Evolutionary conservation across 768 basidiomycete genomes (phyloP).

Genomic region (Gloeopeniophorella convolvens): DNA sequence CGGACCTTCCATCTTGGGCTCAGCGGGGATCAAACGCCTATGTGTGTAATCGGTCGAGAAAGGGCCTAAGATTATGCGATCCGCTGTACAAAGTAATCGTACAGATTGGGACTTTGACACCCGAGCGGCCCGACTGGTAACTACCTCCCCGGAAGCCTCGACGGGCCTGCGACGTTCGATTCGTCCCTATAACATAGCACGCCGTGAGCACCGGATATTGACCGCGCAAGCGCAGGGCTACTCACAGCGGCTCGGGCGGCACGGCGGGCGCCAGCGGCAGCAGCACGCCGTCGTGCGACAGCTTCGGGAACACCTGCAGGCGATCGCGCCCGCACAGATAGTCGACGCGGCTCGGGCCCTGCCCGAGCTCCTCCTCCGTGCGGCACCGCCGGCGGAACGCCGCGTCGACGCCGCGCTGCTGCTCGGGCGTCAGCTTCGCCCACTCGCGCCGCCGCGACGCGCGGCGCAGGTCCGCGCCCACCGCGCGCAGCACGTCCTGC

Average conservation of each 20-base stretch:
- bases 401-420: background rate
- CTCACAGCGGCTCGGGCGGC: constrained; percentile 2
- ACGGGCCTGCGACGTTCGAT: constrained; percentile 8
- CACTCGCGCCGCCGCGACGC: constrained; percentile 13
- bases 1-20: too few species aligned
- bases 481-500: constrained; percentile 4
- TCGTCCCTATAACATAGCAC: background rate
- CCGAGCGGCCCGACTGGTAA: too few species aligned
- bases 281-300: constrained; percentile 5
- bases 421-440: constrained; percentile 1
- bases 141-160: constrained; percentile 10
- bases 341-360: constrained; percentile 12
- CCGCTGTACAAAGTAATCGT: too few species aligned
- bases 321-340: constrained; percentile 10
- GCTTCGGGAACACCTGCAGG: constrained; percentile 8
- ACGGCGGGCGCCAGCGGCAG: background rate
- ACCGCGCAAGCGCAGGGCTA: background rate
- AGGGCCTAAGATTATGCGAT: too few species aligned
- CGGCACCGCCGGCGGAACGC: constrained; percentile 6
- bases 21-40: too few species aligned
- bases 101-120: too few species aligned
- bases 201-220: background rate
- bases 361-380: constrained; percentile 6
- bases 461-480: constrained; percentile 4
- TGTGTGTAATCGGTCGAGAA: too few species aligned